Conservation (phyloP, 2,329 filamentous ascomycete species). For the Aspergillus versicolor region DNA sequence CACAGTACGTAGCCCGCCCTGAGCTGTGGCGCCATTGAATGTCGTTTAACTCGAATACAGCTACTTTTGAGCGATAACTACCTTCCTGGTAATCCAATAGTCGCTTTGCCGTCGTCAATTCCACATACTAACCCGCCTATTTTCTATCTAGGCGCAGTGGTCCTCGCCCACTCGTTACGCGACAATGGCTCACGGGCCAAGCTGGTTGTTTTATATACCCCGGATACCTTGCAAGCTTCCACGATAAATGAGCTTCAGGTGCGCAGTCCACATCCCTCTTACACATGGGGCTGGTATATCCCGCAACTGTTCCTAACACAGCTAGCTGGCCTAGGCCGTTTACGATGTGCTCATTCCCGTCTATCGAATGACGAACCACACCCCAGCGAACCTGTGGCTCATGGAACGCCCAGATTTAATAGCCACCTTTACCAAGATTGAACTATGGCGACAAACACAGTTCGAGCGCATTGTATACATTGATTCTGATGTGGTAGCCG, state of each 20-base stretch:
- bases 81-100: conserved; percentile 69
- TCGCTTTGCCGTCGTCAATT: background rate
- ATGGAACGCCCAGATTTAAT: conserved; percentile 91
- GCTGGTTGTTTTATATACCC: conserved; percentile 78
- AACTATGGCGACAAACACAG: conserved; percentile 86
- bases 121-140: conserved; percentile 14
- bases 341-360: conserved; percentile 91
- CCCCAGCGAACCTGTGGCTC: conserved; percentile 78
- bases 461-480: conserved; percentile 93
- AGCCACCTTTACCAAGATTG: conserved; percentile 94
- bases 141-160: conserved; percentile 69
- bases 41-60: conserved; percentile 47
- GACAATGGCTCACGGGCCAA: conserved; percentile 86
- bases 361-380: conserved; percentile 71
- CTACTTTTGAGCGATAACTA: conserved; percentile 91
- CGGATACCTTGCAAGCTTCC: conserved; percentile 72
- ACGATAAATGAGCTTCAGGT: conserved; percentile 79
- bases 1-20: conserved; percentile 51
- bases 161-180: conserved; percentile 89
- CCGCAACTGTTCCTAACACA: conserved; percentile 21
- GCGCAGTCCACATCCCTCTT: conserved; percentile 11
- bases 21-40: conserved; percentile 1
- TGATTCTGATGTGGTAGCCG: conserved; percentile 88
- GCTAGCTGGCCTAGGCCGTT: conserved; percentile 58
- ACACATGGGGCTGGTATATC: background rate